These are phyloP conservation scores for Crithidia thermophila DNA, from an alignment of 208 protist genomes.

Conservation along the genomic window DNA sequence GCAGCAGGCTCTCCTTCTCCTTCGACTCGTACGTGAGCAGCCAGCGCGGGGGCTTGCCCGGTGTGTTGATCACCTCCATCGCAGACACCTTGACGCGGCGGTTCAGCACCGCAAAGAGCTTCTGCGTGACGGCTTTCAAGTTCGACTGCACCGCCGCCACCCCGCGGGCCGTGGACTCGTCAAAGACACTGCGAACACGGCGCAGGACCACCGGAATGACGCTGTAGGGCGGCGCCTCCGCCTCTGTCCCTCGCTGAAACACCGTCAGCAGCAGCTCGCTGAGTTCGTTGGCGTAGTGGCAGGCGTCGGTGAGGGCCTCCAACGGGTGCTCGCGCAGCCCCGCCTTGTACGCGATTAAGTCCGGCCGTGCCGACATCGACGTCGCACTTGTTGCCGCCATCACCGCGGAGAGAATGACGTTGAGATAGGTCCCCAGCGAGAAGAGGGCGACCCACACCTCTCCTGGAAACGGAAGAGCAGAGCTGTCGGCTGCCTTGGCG, in stretches of 20 bases:
- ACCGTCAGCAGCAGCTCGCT: slow-evolving; percentile 38
- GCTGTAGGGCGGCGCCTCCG: slow-evolving; percentile 43
- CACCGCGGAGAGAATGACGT: slow-evolving; percentile 46
- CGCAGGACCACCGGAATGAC: slow-evolving; percentile 64
- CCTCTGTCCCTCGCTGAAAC: slow-evolving; percentile 31
- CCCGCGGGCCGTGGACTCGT: slow-evolving; percentile 47
- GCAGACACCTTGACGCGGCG: slow-evolving; percentile 42
- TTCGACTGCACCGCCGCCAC: slow-evolving; percentile 50
- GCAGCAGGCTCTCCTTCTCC: slow-evolving; percentile 41
- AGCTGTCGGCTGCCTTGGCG: background rate
- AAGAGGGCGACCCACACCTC: slow-evolving; percentile 71
- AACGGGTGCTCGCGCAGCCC: slow-evolving; percentile 25
- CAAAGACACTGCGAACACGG: slow-evolving; percentile 64
- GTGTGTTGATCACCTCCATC: background rate
- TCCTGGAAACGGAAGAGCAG: slow-evolving; percentile 33
- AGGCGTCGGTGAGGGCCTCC: slow-evolving; percentile 51
- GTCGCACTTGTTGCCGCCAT: background rate
- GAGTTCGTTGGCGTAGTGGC: slow-evolving; percentile 55
- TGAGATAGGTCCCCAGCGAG: slow-evolving; percentile 66
- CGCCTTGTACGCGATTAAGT: slow-evolving; percentile 37
- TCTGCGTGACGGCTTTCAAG: slow-evolving; percentile 46
- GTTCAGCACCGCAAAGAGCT: slow-evolving; percentile 53
- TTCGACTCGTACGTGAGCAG: slow-evolving; percentile 25
- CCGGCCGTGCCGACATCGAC: background rate
- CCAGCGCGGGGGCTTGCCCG: slow-evolving; percentile 7